phyloP scores from a whole-genome alignment of 2,329 filamentous ascomycete species.

The Fusarium nurragi region DNA sequence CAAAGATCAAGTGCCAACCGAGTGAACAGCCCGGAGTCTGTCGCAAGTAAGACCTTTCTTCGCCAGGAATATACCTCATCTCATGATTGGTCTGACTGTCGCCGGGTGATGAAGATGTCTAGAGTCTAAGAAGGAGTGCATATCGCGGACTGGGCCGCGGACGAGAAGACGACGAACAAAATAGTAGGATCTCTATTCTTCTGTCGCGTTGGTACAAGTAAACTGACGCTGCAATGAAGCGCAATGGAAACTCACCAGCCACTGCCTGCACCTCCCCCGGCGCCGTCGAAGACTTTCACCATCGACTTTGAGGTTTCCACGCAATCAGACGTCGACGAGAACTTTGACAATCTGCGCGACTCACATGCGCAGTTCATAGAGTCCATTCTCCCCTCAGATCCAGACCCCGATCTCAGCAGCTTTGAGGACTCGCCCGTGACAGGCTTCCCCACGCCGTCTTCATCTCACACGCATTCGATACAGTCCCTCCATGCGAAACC shows the following conservation, averaged over 20 bases:
- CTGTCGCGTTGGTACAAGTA: not conserved
- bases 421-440: conserved; percentile 36
- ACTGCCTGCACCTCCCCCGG: conserved; percentile 40
- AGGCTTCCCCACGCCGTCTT: conserved; percentile 43
- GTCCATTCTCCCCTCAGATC: conserved; percentile 49
- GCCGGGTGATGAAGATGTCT: conserved; percentile 54
- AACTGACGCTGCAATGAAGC: conserved; percentile 3
- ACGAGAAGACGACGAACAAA: conserved; percentile 58
- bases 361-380: conserved; percentile 56
- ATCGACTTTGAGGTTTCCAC: conserved; percentile 61
- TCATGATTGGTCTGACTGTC: not conserved
- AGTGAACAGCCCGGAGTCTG: conserved; percentile 60
- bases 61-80: not conserved
- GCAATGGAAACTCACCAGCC: conserved; percentile 39
- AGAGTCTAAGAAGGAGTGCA: conserved; percentile 62
- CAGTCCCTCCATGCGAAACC: conserved; percentile 58
- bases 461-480: conserved; percentile 48
- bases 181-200: conserved; percentile 45
- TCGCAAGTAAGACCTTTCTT: conserved; percentile 55
- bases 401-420: conserved; percentile 29
- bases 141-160: conserved; percentile 60
- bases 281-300: conserved; percentile 61
- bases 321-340: conserved; percentile 50
- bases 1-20: conserved; percentile 63
- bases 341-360: conserved; percentile 55